Conservation (phyloP, 2,329 filamentous ascomycete genomes). For the Colletotrichum scovillei region DNA sequence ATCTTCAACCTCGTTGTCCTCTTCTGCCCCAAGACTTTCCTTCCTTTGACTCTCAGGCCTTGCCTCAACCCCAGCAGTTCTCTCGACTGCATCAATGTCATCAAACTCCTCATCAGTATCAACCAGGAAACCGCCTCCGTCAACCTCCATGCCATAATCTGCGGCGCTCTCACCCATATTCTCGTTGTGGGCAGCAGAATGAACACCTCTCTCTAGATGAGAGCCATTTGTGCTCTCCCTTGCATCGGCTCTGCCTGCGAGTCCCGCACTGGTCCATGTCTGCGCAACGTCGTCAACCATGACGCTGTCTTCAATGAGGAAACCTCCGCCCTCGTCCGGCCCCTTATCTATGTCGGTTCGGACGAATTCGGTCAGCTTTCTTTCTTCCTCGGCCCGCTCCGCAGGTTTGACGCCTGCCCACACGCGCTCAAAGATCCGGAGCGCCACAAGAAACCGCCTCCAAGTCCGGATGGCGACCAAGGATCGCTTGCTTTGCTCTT, state of each 20-base stretch:
- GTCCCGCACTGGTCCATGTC: neutral
- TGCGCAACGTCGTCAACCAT: neutral
- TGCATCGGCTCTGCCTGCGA: neutral
- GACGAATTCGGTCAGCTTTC: neutral
- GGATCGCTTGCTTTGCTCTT: conserved; percentile 77
- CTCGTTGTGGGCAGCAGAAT: neutral
- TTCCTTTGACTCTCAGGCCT: conserved; percentile 23
- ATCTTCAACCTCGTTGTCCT: conserved; percentile 49
- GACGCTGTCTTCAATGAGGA: neutral
- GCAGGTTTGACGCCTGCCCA: conserved; percentile 66
- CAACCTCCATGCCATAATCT: no score
- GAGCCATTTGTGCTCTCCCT: neutral
- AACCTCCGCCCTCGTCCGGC: conserved; percentile 1
- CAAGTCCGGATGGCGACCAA: conserved; percentile 76
- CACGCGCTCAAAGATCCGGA: conserved; percentile 81
- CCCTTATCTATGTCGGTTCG: neutral
- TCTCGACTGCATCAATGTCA: neutral
- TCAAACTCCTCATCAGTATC: neutral
- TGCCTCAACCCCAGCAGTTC: neutral
- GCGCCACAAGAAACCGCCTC: conserved; percentile 77
- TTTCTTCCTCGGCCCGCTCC: conserved; percentile 54
- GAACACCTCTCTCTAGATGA: neutral
- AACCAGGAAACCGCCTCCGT: neutral
- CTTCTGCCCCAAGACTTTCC: neutral
- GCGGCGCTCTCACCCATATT: neutral